Base-by-base conservation (phyloP, 2,329 filamentous ascomycete genomes). In the Colletotrichum simmondsii region DNA sequence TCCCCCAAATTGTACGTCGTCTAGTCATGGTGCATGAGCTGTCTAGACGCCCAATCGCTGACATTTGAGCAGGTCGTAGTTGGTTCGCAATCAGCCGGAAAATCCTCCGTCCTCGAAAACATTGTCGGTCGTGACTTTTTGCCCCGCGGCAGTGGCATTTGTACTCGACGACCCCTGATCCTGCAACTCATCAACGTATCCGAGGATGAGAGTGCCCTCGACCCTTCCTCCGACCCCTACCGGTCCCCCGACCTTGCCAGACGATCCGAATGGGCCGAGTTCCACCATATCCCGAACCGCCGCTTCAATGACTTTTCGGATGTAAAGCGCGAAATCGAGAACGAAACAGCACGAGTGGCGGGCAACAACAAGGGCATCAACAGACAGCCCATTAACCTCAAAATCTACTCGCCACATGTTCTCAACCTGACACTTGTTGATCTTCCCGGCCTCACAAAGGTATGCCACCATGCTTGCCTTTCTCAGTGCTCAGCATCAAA, bases 331-430 rank as follows among this genome's bases (percentile, higher is more conserved):
- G 97, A 99, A 85, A 98, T 99, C 78, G 97, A 98, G 86, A 95
- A 94, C 75, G 97, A 99, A 86, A 99, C 97, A 24, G 92, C 95
- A 72, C 92, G 97, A 78, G 97, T 99, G 70, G 89, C 89, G 72
- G 97, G 97, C 78, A 97, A 91, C 85, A 99, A 99, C 87, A 98
- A 98, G 85, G 97, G 97, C 79, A 99, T 99, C 86, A 98, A 98
- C 83, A 90, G 97, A 75, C 94, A 97, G 81, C 95, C 97, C 72
- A 99, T 99, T 83, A 98, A 99, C 85, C 90, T 99, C 77, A 98
- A 98, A 83, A 97, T 99, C 75, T 99, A 98, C 86, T 98, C 97
- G 58, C 95, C 97, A 28, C 93, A 98, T 82, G 97, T 99, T 73
- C 90, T 99, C 74, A 99, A 97, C 84, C 87, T 99, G 84, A 99